phyloP scores from a whole-genome alignment of 2,329 filamentous ascomycete genomes.

The Fusarium vanettenii region DNA sequence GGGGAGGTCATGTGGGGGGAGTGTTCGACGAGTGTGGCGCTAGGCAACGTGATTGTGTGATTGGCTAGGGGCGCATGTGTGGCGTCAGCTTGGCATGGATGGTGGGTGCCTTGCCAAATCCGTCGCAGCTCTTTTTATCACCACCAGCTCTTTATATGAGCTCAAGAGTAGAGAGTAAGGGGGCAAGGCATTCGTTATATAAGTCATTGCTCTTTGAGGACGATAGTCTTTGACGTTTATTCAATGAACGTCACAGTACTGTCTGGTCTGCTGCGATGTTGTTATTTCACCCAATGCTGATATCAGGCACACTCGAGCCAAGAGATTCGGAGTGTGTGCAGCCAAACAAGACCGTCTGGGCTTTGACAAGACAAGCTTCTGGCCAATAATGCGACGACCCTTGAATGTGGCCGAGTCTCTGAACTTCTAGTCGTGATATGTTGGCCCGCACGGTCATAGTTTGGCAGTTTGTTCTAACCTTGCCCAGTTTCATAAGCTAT shows the following conservation, averaged over 20 bases:
- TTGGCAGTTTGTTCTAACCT: background rate
- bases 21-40: constrained; percentile 32
- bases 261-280: background rate
- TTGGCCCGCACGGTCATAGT: background rate
- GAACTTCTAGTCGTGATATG: background rate
- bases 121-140: background rate
- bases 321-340: background rate
- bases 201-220: background rate
- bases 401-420: background rate
- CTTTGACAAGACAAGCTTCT: background rate
- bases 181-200: background rate
- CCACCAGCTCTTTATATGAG: background rate
- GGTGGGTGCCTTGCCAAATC: background rate
- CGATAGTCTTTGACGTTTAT: background rate
- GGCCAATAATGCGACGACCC: background rate
- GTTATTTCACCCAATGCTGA: background rate
- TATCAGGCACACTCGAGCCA: background rate
- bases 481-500: background rate
- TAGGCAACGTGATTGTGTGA: constrained; percentile 15
- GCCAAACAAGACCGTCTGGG: background rate
- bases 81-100: constrained; percentile 27
- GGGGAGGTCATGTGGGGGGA: constrained; percentile 40
- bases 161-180: background rate
- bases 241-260: background rate
- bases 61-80: constrained; percentile 39